Evolutionary conservation across 495 filamentous ascomycete species (phyloP), one percentile per base, ranked within the genome.

Genomic region (Acidiella bohemica): DNA sequence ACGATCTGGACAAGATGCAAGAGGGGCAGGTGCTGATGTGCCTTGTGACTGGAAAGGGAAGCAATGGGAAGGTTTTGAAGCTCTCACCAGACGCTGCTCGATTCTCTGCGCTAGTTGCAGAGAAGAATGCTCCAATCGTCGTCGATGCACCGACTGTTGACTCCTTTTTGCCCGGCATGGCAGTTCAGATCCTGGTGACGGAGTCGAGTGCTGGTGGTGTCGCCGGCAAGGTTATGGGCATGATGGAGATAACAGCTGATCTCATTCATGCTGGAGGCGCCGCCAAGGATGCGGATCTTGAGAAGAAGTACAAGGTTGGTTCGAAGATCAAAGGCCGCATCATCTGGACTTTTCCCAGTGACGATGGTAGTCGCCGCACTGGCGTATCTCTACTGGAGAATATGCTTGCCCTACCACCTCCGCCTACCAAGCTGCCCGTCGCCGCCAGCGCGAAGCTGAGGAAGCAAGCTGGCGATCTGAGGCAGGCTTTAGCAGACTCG

Each of bases 181-280:
- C 81, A 13, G 84, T 90, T 23, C 84, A 95, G 46, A 68, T 94
- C 29, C 66, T 95, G 37, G 64, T 96, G 19, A 77, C 81, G 1
- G 82, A 93, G 18, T 67, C 83, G 21, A 59, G 65, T 3, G 28
- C 65, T 1, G 64, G 56, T 20, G 76, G 75, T n/a, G 56, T 80
- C 47, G 70, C 71, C 21, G 90, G 90, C 41, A 93, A 94, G 56
- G 70, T 95, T 21, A 92, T 95, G 80, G 90, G 90, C 6, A 71
- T 81, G 59, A 58, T 97, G 37, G 81, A 93, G 61, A 77, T 81
- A 9, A 93, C 85, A 10, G 83, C 84, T 5, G 90, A 97, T 57
- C 53, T 90, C 17, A 72, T 94, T 18, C 90, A 97, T 53, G 88
- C 83, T 12, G 82, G 84, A 24, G 67, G 64, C 35, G 75, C 72